Base-by-base conservation (phyloP, 2,329 filamentous ascomycete species). In the Rhinocladiella mackenziei region DNA sequence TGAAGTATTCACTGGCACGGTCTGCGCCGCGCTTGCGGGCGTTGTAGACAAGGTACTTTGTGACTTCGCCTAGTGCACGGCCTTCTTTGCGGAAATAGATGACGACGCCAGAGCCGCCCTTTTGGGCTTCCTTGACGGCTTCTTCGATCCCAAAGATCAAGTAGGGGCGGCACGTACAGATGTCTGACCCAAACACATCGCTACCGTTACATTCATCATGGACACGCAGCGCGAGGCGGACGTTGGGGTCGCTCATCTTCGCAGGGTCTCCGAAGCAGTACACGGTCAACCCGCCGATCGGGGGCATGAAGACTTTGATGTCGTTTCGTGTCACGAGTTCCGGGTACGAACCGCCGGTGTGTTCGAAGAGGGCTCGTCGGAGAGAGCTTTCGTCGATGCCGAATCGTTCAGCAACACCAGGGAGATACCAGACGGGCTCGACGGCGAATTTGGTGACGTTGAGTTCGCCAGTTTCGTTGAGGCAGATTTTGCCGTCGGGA, bases 81-180 rank as follows among this genome's bases (percentile, higher is more conserved):
- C 92, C 92, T 71, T 98, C 92, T 65, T 98, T 98, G 56, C 92
- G 82, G 78, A 97, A 98, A 66, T 98, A 98, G 63, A 97, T 96
- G 41, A 97, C 92, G 15, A 96, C 88, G 44, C 91, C 91, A 57
- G 84, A 91, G 35, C 91, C 91, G 40, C 91, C 91, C 44, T 85
- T 88, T 64, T 97, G 92, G 8, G 92, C 92, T 68, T 97, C 89
- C 61, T 94, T 95, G 57, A 98, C 91, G 9, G 92, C 92, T 67
- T 98, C 92, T 61, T 95, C 89, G 50, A 98, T 94, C 50, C 92
- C 92, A 63, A 94, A 97, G 61, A 94, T 94, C 45, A 97, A 80
- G 64, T 97, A 97, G 11, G 92, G 92, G 22, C 69, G 63, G 43
- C 91, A 97, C 8, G 92, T 97, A 70, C 92, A 97, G 60, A 97